Percentiles rank a stretch among this genome's conserved stretches.
phyloP scores from a whole-genome alignment of 2,329 filamentous ascomycete species.

The Furcasterigmium furcatum region DNA sequence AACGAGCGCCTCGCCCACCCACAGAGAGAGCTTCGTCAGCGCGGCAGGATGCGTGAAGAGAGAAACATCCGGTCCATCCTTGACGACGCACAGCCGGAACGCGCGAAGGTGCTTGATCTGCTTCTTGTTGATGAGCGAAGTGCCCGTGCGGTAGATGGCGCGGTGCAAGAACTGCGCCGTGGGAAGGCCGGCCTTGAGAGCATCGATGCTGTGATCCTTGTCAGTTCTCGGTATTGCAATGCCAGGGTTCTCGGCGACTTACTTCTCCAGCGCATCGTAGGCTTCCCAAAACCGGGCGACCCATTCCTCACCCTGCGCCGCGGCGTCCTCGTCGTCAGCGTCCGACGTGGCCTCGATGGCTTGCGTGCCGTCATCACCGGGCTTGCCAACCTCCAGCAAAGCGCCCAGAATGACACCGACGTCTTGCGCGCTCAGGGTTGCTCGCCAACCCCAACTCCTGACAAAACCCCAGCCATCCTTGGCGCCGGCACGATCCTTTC shows the following conservation, averaged over 20 bases:
- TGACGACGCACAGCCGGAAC: conserved; percentile 94
- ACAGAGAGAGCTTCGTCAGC: conserved; percentile 87
- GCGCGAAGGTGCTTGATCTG: conserved; percentile 90
- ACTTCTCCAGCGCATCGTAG: conserved; percentile 70
- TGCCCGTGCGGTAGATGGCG: conserved; percentile 90
- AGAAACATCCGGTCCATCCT: conserved; percentile 87
- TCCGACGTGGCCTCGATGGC: conserved; percentile 29
- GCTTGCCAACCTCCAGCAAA: conserved; percentile 84
- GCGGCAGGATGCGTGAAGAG: conserved; percentile 92
- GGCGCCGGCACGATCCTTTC: conserved; percentile 63
- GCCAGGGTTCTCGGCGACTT: conserved; percentile 25
- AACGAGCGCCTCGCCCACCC: conserved; percentile 88
- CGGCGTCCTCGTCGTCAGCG: conserved; percentile 44
- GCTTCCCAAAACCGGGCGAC: conserved; percentile 67
- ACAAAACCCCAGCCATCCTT: conserved; percentile 98
- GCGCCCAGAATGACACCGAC: conserved; percentile 91
- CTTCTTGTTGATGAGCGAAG: conserved; percentile 85
- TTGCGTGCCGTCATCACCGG: conserved; percentile 30
- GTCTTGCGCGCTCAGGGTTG: conserved; percentile 88
- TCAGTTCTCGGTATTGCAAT: conserved; percentile 28
- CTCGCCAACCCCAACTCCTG: conserved; percentile 95
- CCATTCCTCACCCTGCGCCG: conserved; percentile 59
- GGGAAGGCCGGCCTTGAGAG: conserved; percentile 72
- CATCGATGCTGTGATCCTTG: conserved; percentile 59
- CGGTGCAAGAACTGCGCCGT: conserved; percentile 87